Evolutionary conservation across 805 yeast species (phyloP), one percentile per base, ranked within the genome.

Genomic region (Yamadazyma sp.): DNA sequence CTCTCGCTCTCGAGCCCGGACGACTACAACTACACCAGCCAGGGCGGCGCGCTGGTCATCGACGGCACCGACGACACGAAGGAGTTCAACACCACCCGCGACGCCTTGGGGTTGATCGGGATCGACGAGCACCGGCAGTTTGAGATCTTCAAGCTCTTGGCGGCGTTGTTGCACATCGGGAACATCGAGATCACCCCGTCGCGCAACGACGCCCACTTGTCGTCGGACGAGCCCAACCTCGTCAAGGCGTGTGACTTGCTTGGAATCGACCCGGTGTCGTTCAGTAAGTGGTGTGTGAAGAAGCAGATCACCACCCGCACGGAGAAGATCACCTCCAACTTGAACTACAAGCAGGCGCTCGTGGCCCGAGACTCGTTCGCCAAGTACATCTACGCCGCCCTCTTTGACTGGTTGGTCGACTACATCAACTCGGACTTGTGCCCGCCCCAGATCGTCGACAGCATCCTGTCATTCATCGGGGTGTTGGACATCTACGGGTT

Each of bases 331-430:
- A 80, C 82, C 32, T 82, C 95, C 16, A 88, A 84, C 57, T 71
- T 91, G 55, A 86, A 76, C 52, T 84, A 79, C 57, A 78, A 78
- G 51, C 95, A 90, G 57, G 95, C 98, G 6, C 52, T 78, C 17
- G 96, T 90, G 20, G 91, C 96, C 10, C 80, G 96, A 55, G 98
- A 91, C 64, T 93, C 99, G n/a, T 95, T 91, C 37, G 88, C 98
- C 34, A 91, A 91, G 60, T 91, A 83, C 60, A 83, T 93, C 35
- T 91, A 93, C 64, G 80, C 97, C 3, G 85, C 95, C 2, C 65
- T 93, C 44, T 91, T 91, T 51, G 98, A 91, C 56, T 91, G 99
- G 99, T 76, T 91, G 42, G 98, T 90, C 16, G 80, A 76, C 34
- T 81, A 80, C 49, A 85, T 89, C 47, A 91, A 91, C 60, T 60